Evolutionary conservation across 768 basidiomycete genomes (phyloP).

Genomic region (Termitomyces sp.): DNA sequence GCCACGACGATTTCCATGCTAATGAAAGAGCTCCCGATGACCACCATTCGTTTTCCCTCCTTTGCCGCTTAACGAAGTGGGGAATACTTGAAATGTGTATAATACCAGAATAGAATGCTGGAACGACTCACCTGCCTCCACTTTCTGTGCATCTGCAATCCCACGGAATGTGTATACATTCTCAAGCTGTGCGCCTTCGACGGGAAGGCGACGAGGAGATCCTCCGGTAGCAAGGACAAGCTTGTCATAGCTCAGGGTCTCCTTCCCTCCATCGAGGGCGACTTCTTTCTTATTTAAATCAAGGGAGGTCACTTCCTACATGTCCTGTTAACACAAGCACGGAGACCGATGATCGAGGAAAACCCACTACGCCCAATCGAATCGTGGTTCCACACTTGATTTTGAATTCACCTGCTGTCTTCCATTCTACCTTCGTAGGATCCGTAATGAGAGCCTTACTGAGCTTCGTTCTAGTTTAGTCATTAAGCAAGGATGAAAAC

Average conservation of each 20-base stretch:
- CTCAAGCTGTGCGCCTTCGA: slow-evolving; percentile 67
- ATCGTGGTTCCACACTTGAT: slow-evolving; percentile 68
- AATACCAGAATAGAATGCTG: neutral
- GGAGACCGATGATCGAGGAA: neutral
- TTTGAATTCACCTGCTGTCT: slow-evolving; percentile 65
- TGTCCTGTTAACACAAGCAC: neutral
- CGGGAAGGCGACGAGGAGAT: slow-evolving; percentile 65
- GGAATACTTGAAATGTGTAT: neutral
- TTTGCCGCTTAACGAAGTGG: slow-evolving; percentile 38
- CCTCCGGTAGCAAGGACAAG: slow-evolving; percentile 79
- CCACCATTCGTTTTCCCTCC: slow-evolving; percentile 71
- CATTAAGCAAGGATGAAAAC: neutral
- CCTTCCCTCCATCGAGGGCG: slow-evolving; percentile 51
- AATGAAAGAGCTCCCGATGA: slow-evolving; percentile 89
- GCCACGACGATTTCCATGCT: slow-evolving; percentile 89
- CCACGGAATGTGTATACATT: slow-evolving; percentile 76
- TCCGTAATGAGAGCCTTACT: slow-evolving; percentile 84
- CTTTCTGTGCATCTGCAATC: slow-evolving; percentile 64
- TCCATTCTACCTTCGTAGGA: slow-evolving; percentile 70
- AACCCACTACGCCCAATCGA: slow-evolving; percentile 50
- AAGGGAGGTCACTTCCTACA: slow-evolving; percentile 63
- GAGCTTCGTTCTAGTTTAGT: slow-evolving; percentile 65
- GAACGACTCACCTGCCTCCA: slow-evolving; percentile 51
- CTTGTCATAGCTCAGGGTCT: slow-evolving; percentile 62
- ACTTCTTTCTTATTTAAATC: slow-evolving; percentile 61